Conservation (phyloP, 495 filamentous ascomycete species). For the Glutinoglossum americanum region DNA sequence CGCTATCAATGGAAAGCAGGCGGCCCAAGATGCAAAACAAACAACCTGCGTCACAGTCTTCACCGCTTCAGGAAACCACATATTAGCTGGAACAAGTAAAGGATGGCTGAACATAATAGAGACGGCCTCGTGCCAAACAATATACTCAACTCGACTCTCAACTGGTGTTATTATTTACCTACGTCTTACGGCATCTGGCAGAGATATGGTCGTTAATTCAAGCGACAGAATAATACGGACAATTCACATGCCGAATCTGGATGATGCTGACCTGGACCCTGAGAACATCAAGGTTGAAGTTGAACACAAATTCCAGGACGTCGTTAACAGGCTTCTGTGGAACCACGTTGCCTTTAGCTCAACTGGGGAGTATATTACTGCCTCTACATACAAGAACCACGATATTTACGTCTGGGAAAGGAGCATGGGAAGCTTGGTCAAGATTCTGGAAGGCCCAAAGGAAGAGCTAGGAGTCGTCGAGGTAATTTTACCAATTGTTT, state of each 20-base stretch:
- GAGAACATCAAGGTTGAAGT: conserved; percentile 68
- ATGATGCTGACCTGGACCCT: conserved; percentile 31
- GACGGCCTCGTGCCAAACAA: conserved; percentile 49
- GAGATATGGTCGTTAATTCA: conserved; percentile 71
- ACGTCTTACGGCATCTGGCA: conserved; percentile 60
- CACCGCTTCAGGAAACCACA: conserved; percentile 60
- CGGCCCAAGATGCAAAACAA: conserved; percentile 78
- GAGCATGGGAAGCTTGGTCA: conserved; percentile 74
- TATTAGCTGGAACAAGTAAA: conserved; percentile 79
- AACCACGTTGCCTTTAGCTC: conserved; percentile 88
- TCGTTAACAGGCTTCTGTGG: conserved; percentile 85
- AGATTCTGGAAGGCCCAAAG: conserved; percentile 85
- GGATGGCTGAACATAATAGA: conserved; percentile 91
- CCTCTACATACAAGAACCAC: conserved; percentile 88
- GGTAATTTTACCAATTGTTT: conserved; percentile 6
- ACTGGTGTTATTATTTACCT: conserved; percentile 75
- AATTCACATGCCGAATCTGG: conserved; percentile 47
- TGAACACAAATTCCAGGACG: conserved; percentile 96
- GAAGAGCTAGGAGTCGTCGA: conserved; percentile 90
- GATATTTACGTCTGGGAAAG: conserved; percentile 98
- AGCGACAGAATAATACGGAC: conserved; percentile 86
- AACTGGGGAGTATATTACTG: conserved; percentile 79
- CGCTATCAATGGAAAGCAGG: conserved; percentile 55
- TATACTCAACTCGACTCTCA: conserved; percentile 71
- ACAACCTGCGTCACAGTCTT: conserved; percentile 83